Evolutionary conservation across 2,329 filamentous ascomycete genomes (phyloP), one percentile per base, ranked within the genome.

Genomic region (Xylaria polymorpha): DNA sequence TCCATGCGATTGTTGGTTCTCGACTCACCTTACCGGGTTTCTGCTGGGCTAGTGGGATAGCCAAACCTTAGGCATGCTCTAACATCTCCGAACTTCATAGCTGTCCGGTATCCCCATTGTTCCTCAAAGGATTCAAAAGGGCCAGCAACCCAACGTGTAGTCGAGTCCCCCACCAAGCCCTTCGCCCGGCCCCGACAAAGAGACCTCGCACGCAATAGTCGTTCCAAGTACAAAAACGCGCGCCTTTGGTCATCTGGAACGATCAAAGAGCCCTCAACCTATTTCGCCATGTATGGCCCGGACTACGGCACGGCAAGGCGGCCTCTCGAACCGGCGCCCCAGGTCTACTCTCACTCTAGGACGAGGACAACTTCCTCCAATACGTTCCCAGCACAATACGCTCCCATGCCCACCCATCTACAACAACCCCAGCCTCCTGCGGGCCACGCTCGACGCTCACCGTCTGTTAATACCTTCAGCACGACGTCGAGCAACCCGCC

Each of bases 401-500:
- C 77, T 51, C 73, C 74, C 35, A 78, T 72, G 64, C 44, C 77
- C 57, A 79, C 77, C 70, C 77, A 79, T 66, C 74, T 80, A 32
- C 77, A 80, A 72, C 79, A 81, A 71, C 77, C 78, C 18, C 75
- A 75, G 64, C 69, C 68, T 61, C 56, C 72, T 18, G 67, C 68
- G 69, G 76, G 76, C 66, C 83, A 86, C 74, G 83, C 81, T 61
- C 85, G 87, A 71, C 85, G 87, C 74, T 85, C 90, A 79, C 83
- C 93, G 80, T 81, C 91, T 80, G 81, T 94, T 80, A 84, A 92
- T 83, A 89, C 87, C 25, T 88, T 89, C 77, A 91, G 89, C 77
- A 94, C 92, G 65, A 84, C 88, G 43, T 92, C 90, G n/a, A 92
- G 89, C 72, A 87, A 90, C 59, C 90, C 78, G 69, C 88, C 84